Base-by-base conservation (phyloP, 23 red algal genomes). In the Agarophyton chilense region DNA sequence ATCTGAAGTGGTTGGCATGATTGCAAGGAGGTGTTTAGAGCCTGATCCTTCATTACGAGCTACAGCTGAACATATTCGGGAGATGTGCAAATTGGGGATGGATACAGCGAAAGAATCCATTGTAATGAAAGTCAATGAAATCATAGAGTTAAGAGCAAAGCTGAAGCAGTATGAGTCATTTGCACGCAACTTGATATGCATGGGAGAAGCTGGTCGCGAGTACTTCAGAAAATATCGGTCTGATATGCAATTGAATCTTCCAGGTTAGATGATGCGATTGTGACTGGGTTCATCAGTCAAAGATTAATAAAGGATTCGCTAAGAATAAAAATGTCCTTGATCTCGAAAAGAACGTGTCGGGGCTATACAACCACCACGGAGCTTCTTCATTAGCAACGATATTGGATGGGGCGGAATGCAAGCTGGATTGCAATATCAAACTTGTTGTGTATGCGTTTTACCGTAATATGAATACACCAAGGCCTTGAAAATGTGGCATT, bases 21-120 rank as follows among this genome's bases (percentile, higher is more conserved):
- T 94, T 24, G 81, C 86, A 22, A 66, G 74, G 38, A 52, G 55
- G 22, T 94, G 92, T 72, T 73, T 94, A 47, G 80, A 85, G 42
- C 72, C 81, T 22, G 68, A 94, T 25, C 92, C 92, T 10, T 41
- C 33, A 17, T 24, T 79, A n/a, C 45, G 92, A 46, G 74, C 83
- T 12, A 52, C 72, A 56, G 92, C 92, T 33, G 54, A 62, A 57
- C 63, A 89, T 4, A 39, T 89, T 32, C 51, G 63, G 36, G 52
- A 64, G n/a, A 77, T 77, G 16, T 89, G 85, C 54, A 74, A 33
- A 18, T 47, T 49, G 4, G 43, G 68, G 10, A 74, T 74, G 38
- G 39, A 74, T 25, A 26, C 25, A 7, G 36, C 33, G 10, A 74
- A 49, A 21, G 68, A 74, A 0, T 74, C 68, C 26, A 29, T 74